phyloP scores from a whole-genome alignment of 148 eudicot species.

The Dysphania ambrosioides region DNA sequence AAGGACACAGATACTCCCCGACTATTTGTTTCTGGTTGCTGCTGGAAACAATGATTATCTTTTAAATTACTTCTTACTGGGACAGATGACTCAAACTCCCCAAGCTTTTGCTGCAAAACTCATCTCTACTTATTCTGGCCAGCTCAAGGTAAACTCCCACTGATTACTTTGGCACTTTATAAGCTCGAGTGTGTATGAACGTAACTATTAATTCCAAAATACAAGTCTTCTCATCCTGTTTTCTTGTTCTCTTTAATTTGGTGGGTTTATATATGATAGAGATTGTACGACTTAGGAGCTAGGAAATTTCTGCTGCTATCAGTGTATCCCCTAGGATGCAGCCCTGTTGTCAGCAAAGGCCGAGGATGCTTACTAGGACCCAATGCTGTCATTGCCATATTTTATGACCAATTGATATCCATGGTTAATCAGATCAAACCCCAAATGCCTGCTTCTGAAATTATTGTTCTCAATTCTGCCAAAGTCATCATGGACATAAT shows the following conservation, averaged over 20 bases:
- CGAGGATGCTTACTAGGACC: constrained; percentile 20
- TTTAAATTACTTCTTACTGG: constrained; percentile 22
- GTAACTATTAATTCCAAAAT: not conserved
- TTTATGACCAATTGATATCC: constrained; percentile 21
- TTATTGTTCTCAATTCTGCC: constrained; percentile 26
- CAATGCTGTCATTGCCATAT: constrained; percentile 21
- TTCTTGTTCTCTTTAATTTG: not conserved
- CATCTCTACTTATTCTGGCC: constrained; percentile 23
- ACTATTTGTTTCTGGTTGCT: constrained; percentile 32
- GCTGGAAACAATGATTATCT: constrained; percentile 37
- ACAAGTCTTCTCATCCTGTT: not conserved
- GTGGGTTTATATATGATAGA: constrained; percentile 12
- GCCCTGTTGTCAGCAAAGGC: constrained; percentile 29
- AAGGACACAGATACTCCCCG: constrained; percentile 17
- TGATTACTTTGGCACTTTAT: not conserved
- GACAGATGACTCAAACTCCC: not conserved
- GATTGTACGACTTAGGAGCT: constrained; percentile 34
- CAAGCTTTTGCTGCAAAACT: constrained; percentile 27
- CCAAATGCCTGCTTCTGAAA: constrained; percentile 26
- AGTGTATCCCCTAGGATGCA: constrained; percentile 40
- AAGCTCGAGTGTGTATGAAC: too few species aligned
- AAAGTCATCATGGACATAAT: constrained; percentile 30
- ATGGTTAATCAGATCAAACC: constrained; percentile 18
- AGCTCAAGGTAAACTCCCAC: constrained; percentile 25
- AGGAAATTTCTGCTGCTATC: constrained; percentile 32